These are phyloP conservation scores for Candida pseudoviswanathii DNA, from an alignment of 1,139 yeast species.

Conservation along the genomic window DNA sequence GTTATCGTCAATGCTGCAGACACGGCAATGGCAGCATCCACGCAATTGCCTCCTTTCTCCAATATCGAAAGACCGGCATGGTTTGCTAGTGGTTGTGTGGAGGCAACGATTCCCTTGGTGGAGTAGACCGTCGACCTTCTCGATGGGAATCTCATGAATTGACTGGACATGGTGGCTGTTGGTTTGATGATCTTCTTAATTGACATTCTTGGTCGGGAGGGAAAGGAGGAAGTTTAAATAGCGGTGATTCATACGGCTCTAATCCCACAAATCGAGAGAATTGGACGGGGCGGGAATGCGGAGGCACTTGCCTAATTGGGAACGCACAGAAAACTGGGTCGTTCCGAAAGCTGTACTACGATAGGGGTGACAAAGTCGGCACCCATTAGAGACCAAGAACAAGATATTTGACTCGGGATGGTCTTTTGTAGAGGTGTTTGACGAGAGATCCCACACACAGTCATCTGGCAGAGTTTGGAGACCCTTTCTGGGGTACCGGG, in stretches of 20 bases:
- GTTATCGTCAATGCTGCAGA: conserved; percentile 73
- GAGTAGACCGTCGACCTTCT: conserved; percentile 81
- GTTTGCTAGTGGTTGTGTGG: conserved; percentile 77
- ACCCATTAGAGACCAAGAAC: not conserved
- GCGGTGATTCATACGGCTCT: too few relatives aligned
- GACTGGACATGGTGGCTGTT: conserved; percentile 10
- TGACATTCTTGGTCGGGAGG: not conserved
- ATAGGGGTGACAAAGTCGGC: not conserved
- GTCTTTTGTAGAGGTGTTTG: not conserved
- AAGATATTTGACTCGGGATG: not conserved
- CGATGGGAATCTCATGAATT: conserved; percentile 45
- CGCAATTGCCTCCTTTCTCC: conserved; percentile 76
- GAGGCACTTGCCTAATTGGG: not conserved
- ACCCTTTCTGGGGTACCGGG: too few relatives aligned
- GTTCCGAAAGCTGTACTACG: not conserved
- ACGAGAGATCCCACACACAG: not conserved
- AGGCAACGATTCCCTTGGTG: conserved; percentile 70
- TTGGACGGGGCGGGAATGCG: not conserved
- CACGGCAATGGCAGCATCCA: conserved; percentile 79
- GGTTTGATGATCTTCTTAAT: not conserved
- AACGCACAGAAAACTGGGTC: not conserved
- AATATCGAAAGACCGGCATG: conserved; percentile 72
- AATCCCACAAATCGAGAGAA: not conserved
- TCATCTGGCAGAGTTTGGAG: too few relatives aligned
- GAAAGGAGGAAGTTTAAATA: not conserved